phyloP scores from a whole-genome alignment of 148 eudicot species.

The Rheum nobile region DNA sequence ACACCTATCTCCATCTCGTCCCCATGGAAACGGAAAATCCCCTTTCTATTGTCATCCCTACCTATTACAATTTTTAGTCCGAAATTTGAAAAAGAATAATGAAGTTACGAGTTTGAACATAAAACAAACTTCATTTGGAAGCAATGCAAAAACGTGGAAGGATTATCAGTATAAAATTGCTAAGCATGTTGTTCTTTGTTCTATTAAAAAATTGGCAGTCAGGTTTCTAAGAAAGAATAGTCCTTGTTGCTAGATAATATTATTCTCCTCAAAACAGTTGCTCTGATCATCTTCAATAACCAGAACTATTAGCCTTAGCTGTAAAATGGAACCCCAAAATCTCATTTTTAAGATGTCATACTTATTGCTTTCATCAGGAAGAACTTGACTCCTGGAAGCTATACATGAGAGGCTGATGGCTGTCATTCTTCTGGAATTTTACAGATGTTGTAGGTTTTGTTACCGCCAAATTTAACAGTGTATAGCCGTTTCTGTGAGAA shows the following conservation, averaged over 20 bases:
- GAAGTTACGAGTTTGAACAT: no score
- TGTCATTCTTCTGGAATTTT: constrained; percentile 34
- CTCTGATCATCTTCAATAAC: neutral
- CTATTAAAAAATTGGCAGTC: no score
- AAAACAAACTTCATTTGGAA: neutral
- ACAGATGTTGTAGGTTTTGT: constrained; percentile 52
- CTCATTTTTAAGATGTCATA: neutral
- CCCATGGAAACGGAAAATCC: no score
- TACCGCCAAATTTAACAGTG: constrained; percentile 50
- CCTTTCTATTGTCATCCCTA: no score
- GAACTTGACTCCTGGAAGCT: neutral
- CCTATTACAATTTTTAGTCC: no score
- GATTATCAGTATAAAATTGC: neutral
- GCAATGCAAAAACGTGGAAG: neutral
- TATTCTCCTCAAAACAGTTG: no score
- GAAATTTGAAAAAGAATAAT: no score
- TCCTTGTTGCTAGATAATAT: no score
- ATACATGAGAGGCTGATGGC: neutral
- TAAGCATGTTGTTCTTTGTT: no score
- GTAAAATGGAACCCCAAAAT: neutral
- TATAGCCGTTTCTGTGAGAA: constrained; percentile 32
- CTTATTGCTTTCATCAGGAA: no score
- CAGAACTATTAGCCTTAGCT: neutral
- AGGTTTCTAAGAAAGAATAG: no score
- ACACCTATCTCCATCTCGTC: no score